phyloP scores from a whole-genome alignment of 1,139 yeast genomes.

The Nakaseomyces kungkrabaensis region DNA sequence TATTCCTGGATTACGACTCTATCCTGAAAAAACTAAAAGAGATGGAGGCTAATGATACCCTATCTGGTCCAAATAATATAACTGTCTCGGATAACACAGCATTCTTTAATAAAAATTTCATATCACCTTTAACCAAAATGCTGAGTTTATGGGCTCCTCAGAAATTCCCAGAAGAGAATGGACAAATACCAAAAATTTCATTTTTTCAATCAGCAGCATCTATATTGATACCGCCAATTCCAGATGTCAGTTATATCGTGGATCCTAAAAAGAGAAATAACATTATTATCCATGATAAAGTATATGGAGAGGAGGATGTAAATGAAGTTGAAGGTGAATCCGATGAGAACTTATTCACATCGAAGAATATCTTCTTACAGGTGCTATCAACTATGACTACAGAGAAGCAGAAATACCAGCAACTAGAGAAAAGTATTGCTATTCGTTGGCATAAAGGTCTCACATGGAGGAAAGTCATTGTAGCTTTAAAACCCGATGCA shows the following conservation, averaged over 20 bases:
- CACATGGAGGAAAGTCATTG: constrained; percentile 88
- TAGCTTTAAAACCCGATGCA: constrained; percentile 80
- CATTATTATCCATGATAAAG: constrained; percentile 67
- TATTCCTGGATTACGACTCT: constrained; percentile 62
- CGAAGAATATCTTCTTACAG: constrained; percentile 17
- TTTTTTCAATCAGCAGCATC: constrained; percentile 77
- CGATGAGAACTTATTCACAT: constrained; percentile 11
- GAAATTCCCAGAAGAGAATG: constrained; percentile 12
- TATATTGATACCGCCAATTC: constrained; percentile 77
- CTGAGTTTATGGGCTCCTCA: constrained; percentile 27
- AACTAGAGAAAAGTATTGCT: constrained; percentile 45
- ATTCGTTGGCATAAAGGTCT: constrained; percentile 66
- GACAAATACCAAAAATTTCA: constrained; percentile 54
- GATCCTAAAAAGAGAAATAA: constrained; percentile 47
- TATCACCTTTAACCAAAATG: constrained; percentile 27
- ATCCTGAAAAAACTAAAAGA: constrained; percentile 26
- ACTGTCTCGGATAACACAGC: constrained; percentile 16
- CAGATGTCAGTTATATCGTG: constrained; percentile 56
- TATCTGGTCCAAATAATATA: constrained; percentile 12
- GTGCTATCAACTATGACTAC: constrained; percentile 11
- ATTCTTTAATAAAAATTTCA: constrained; percentile 18
- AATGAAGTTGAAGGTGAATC: constrained; percentile 35
- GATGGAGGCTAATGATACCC: constrained; percentile 4
- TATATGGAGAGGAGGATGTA: constrained; percentile 55
- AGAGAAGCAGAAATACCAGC: constrained; percentile 4